These are phyloP conservation scores for Aspergillus uvarum DNA, from an alignment of 2,329 filamentous ascomycete species.

Conservation along the genomic window DNA sequence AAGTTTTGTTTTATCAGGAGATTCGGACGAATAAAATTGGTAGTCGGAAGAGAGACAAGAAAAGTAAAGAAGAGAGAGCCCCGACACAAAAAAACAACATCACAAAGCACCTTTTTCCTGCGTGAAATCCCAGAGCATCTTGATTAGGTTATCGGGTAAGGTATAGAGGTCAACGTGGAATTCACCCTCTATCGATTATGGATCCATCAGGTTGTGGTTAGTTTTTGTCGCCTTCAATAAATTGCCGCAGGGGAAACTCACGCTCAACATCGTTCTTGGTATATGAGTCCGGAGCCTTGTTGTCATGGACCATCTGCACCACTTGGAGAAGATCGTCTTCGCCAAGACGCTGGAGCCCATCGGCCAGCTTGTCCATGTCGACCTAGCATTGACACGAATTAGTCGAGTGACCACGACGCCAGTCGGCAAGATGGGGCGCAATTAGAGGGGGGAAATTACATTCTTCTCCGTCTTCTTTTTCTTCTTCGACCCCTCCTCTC, in stretches of 20 bases:
- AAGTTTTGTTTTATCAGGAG: background rate
- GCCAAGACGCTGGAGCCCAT: slow-evolving; percentile 80
- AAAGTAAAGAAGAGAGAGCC: background rate
- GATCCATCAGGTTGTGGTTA: slow-evolving; percentile 29
- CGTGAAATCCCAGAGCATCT: slow-evolving; percentile 92
- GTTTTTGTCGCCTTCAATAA: too few species aligned
- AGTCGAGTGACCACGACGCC: background rate
- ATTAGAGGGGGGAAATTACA: slow-evolving; percentile 35
- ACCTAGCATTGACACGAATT: slow-evolving; percentile 42
- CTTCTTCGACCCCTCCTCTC: slow-evolving; percentile 69
- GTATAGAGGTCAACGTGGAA: slow-evolving; percentile 98
- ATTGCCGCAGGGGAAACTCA: too few species aligned
- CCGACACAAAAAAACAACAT: slow-evolving; percentile 5
- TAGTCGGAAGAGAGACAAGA: slow-evolving; percentile 2
- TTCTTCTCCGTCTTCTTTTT: slow-evolving; percentile 67
- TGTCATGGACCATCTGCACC: slow-evolving; percentile 97
- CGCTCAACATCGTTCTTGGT: slow-evolving; percentile 96
- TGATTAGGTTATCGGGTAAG: slow-evolving; percentile 83
- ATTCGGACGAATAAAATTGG: background rate
- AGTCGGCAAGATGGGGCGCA: background rate
- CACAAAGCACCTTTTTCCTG: slow-evolving; percentile 45
- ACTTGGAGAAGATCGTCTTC: slow-evolving; percentile 94
- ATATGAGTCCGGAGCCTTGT: slow-evolving; percentile 91
- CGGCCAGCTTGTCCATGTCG: slow-evolving; percentile 96
- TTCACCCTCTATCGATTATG: slow-evolving; percentile 69